Percentiles rank a stretch among this genome's conserved stretches.
Evolutionary conservation across 2,329 filamentous ascomycete species (phyloP).

Genomic region (Cercospora citrullina): DNA sequence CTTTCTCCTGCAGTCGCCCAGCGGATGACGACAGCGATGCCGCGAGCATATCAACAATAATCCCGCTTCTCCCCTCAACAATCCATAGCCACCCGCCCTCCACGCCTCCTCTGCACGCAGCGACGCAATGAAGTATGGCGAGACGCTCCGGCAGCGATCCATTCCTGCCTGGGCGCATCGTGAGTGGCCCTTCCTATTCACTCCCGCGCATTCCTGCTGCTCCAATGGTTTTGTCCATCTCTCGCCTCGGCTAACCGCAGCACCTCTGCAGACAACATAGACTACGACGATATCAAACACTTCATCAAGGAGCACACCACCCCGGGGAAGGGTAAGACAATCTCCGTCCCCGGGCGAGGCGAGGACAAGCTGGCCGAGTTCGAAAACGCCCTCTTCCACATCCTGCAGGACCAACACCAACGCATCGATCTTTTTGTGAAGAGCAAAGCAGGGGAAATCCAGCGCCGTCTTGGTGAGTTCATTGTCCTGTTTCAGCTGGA

Average conservation of each 20-base stretch:
- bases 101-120: not conserved
- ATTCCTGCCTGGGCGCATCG: conserved; percentile 80
- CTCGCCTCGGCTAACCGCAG: conserved; percentile 10
- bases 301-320: conserved; percentile 80
- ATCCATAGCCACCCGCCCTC: not conserved
- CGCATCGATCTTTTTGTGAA: conserved; percentile 75
- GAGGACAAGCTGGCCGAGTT: conserved; percentile 58
- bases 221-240: not conserved
- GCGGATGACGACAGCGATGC: conserved; percentile 15
- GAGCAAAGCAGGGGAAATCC: conserved; percentile 78
- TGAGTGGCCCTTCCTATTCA: conserved; percentile 43
- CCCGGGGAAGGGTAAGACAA: conserved; percentile 66
- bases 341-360: conserved; percentile 70
- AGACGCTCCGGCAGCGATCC: conserved; percentile 71
- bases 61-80: not conserved
- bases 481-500: conserved; percentile 4
- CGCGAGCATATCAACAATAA: conserved; percentile 6
- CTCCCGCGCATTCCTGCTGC: not conserved
- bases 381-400: conserved; percentile 68
- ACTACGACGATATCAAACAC: conserved; percentile 84
- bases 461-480: conserved; percentile 64
- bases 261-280: conserved; percentile 68
- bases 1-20: not conserved
- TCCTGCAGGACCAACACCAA: conserved; percentile 73
- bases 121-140: conserved; percentile 69